Evolutionary conservation across 2,329 filamentous ascomycete species (phyloP), one percentile per base, ranked within the genome.

Genomic region (Aquanectria penicillioides): DNA sequence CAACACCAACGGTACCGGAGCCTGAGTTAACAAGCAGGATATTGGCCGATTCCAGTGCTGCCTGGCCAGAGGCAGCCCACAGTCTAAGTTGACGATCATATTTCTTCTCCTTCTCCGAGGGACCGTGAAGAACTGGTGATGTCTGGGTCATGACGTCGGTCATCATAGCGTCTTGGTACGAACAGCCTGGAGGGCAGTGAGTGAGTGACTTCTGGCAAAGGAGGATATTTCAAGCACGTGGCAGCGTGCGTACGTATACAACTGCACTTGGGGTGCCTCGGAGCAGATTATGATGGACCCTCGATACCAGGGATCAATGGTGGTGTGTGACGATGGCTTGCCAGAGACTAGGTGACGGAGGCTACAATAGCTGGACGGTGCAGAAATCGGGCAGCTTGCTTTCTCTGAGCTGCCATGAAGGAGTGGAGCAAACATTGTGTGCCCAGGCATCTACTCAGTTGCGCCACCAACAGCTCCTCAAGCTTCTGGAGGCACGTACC

Each of bases 61-160:
- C 85, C 75, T 99, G 95, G 15, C 95, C 95, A 47, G 87, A 92
- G 36, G 94, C 93, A 61, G 94, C 96, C 95, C 95, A 99, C 12
- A 99, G 81, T 50, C 96, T 90, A 34, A 99, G 87, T 77, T 99
- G 95, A 50, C 95, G 89, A 75, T 99, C 95, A 78, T 99, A 99
- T 73, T 92, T 96, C 75, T 86, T 86, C 62, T 88, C 85, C 71
- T 88, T 87, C 63, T 86, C 85, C 5, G 85, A 83, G 8, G 83
- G 85, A 0, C 81, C 82, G 25, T 81, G 78, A 33, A 85, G 78
- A 15, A 61, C 49, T 9, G 70, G 70, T 18, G 72, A 68, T 31
- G 70, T 73, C 47, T 75, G 72, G 3, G 48, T 58, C 65, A 75
- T 70, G 41, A 70, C 62, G 44, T 73, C 70, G 31, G 65, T 62